phyloP scores from a whole-genome alignment of 106 monocot species.

The Phalaenopsis aphrodite region DNA sequence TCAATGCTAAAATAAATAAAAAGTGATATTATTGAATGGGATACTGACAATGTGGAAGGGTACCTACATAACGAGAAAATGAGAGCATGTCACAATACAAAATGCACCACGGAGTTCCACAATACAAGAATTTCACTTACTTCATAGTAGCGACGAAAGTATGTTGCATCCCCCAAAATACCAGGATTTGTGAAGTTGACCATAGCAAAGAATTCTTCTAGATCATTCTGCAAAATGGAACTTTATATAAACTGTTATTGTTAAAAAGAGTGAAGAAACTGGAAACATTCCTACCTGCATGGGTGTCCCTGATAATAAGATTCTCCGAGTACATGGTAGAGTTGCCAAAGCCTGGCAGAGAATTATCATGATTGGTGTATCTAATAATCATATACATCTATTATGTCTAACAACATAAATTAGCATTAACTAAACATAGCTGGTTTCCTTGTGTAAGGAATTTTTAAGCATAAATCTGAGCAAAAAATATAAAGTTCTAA shows the following conservation, averaged over 20 bases:
- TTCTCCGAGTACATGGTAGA: constrained; percentile 77
- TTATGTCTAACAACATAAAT: neutral
- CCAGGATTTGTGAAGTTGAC: constrained; percentile 99
- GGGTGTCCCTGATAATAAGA: constrained; percentile 92
- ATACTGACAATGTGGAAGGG: neutral
- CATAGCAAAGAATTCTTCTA: constrained; percentile 98
- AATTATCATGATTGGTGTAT: neutral
- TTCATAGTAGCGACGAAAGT: constrained; percentile 93
- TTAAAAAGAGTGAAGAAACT: neutral
- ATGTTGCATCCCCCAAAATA: constrained; percentile 72
- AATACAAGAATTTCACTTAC: constrained; percentile 33
- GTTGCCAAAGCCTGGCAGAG: constrained; percentile 71
- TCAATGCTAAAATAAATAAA: neutral
- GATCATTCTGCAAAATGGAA: constrained; percentile 62
- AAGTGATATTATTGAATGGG: neutral
- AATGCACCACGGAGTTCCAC: neutral
- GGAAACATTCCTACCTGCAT: constrained; percentile 64
- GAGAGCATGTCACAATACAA: neutral
- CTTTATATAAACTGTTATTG: neutral
- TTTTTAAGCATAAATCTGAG: neutral
- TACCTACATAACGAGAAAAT: neutral
- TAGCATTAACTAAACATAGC: neutral
- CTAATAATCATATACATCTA: neutral
- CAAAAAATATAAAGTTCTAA: neutral
- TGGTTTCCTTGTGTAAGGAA: neutral